phyloP scores from a whole-genome alignment of 805 yeast genomes.

The Wickerhamomyces bisporus region DNA sequence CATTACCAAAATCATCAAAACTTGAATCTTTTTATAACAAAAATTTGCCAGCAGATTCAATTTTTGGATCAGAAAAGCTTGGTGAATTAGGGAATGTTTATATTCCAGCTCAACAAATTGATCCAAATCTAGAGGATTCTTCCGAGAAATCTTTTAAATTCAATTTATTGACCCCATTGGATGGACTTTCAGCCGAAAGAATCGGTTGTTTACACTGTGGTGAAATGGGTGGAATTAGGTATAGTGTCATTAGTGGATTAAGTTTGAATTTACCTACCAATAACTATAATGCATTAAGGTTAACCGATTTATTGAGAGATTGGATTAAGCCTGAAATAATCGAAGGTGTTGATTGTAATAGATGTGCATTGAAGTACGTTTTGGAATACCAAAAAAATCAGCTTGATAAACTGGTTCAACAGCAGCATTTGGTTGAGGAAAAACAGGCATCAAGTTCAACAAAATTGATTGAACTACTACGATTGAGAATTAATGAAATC shows the following conservation, averaged over 20 bases:
- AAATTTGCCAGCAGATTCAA: slow-evolving; percentile 31
- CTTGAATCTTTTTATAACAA: slow-evolving; percentile 21
- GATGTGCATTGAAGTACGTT: slow-evolving; percentile 76
- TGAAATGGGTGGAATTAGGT: slow-evolving; percentile 88
- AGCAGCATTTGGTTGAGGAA: background rate
- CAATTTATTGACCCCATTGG: slow-evolving; percentile 79
- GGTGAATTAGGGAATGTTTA: slow-evolving; percentile 61
- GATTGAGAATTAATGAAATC: slow-evolving; percentile 42
- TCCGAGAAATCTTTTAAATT: slow-evolving; percentile 43
- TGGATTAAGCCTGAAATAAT: slow-evolving; percentile 82
- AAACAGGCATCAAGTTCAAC: slow-evolving; percentile 8
- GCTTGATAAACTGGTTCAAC: slow-evolving; percentile 20
- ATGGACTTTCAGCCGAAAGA: slow-evolving; percentile 82
- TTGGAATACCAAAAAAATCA: slow-evolving; percentile 42
- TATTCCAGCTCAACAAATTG: slow-evolving; percentile 72
- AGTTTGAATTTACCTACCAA: slow-evolving; percentile 62
- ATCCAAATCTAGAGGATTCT: slow-evolving; percentile 51
- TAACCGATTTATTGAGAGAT: slow-evolving; percentile 51
- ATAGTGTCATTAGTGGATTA: slow-evolving; percentile 70
- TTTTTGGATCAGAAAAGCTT: slow-evolving; percentile 37
- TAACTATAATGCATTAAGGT: slow-evolving; percentile 34
- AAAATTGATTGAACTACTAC: slow-evolving; percentile 31
- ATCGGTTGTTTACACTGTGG: slow-evolving; percentile 91
- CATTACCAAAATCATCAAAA: slow-evolving; percentile 14
- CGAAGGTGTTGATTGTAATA: slow-evolving; percentile 90